These are phyloP conservation scores for Colletotrichum sp. DNA, from an alignment of 2,329 filamentous ascomycete genomes.

Conservation along the genomic window DNA sequence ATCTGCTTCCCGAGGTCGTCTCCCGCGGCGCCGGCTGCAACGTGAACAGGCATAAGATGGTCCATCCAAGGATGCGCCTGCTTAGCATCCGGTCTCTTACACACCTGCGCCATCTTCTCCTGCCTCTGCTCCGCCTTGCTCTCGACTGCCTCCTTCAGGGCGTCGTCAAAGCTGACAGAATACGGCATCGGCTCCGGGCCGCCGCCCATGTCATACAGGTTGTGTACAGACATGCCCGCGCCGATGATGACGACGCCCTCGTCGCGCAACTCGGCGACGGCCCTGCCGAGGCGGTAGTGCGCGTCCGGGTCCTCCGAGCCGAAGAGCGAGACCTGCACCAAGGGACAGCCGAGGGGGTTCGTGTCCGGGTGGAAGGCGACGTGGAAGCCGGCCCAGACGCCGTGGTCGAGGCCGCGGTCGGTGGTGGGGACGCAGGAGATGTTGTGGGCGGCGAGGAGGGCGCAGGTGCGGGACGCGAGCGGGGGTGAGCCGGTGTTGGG, in stretches of 20 bases:
- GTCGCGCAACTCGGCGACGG: conserved; percentile 69
- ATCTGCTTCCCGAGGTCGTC: conserved; percentile 45
- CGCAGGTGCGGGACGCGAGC: conserved; percentile 64
- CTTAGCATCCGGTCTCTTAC: conserved; percentile 47
- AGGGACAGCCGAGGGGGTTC: conserved; percentile 68
- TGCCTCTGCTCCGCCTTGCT: conserved; percentile 40
- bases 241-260: conserved; percentile 72
- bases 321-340: conserved; percentile 77
- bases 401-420: conserved; percentile 74
- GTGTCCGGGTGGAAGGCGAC: conserved; percentile 65
- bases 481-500: conserved; percentile 66
- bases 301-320: conserved; percentile 65
- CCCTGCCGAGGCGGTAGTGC: conserved; percentile 72
- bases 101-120: conserved; percentile 42
- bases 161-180: conserved; percentile 68
- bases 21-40: conserved; percentile 51
- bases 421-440: conserved; percentile 63
- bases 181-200: conserved; percentile 56
- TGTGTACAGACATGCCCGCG: conserved; percentile 79
- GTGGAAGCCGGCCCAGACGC: conserved; percentile 74
- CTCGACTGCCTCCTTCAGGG: conserved; percentile 44
- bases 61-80: conserved; percentile 56
- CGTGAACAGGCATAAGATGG: conserved; percentile 54
- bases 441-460: conserved; percentile 57
- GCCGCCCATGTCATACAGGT: conserved; percentile 61